Evolutionary conservation across 2,329 filamentous ascomycete genomes (phyloP).

Genomic region (Aspergillus cejpii): DNA sequence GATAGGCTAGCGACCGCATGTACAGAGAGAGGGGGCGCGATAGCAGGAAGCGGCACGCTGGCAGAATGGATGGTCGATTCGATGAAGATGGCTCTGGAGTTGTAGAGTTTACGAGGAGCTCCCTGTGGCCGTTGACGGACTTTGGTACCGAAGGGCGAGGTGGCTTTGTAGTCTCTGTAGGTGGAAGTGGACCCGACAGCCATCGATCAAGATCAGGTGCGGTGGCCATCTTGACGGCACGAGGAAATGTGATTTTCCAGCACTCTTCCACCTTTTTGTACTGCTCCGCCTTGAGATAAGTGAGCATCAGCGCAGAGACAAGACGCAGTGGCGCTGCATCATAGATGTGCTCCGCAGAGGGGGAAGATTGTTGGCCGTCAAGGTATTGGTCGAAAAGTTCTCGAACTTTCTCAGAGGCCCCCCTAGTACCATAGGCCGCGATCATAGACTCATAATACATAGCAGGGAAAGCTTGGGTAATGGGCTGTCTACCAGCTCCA

Average conservation of each 20-base stretch:
- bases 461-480: constrained; percentile 42
- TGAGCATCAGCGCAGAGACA: constrained; percentile 61
- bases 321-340: constrained; percentile 49
- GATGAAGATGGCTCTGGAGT: background rate
- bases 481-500: constrained; percentile 27
- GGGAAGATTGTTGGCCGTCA: constrained; percentile 8
- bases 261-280: constrained; percentile 56
- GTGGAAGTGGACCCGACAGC: constrained; percentile 10
- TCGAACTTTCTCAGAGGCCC: constrained; percentile 45
- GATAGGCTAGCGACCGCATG: constrained; percentile 47
- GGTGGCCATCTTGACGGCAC: constrained; percentile 43
- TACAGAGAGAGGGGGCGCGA: constrained; percentile 46
- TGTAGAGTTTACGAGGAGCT: constrained; percentile 4
- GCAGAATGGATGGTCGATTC: constrained; percentile 23
- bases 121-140: constrained; percentile 1
- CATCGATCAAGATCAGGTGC: constrained; percentile 28
- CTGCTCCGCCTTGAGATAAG: constrained; percentile 53
- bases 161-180: constrained; percentile 4
- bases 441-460: constrained; percentile 53
- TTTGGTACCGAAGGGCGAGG: constrained; percentile 11
- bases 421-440: constrained; percentile 47
- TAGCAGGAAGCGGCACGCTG: constrained; percentile 45
- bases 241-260: constrained; percentile 58
- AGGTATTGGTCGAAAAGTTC: constrained; percentile 53
- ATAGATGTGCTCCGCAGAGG: constrained; percentile 10